A percentile compares a stretch with the other conserved stretches of the same genome.
phyloP scores from a whole-genome alignment of 1,284 basidiomycete genomes.

The Melampsora americana region DNA sequence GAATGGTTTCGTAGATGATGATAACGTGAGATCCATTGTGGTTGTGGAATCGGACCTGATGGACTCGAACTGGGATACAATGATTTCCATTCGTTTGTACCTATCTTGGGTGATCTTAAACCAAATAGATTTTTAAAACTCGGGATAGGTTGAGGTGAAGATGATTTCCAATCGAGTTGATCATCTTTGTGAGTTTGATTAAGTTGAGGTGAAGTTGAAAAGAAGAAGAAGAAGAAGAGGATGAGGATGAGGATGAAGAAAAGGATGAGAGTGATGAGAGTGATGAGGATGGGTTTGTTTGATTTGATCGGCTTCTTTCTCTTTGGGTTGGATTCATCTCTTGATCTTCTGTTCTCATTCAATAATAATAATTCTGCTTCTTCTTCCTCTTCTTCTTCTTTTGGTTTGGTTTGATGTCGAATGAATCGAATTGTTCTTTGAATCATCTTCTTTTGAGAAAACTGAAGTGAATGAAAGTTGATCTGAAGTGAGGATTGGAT shows the following conservation, averaged over 20 bases:
- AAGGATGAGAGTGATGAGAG: neutral
- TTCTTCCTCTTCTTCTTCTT: neutral
- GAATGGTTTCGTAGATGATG: neutral
- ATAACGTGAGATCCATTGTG: constrained; percentile 26
- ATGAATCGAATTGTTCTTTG: too few relatives aligned
- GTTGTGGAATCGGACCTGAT: constrained; percentile 18
- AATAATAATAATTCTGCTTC: neutral
- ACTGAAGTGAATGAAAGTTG: too few relatives aligned
- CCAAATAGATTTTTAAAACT: neutral
- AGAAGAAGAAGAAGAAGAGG: constrained; percentile 12
- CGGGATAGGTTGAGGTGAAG: neutral
- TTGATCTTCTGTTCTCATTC: too few relatives aligned
- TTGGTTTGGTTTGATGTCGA: neutral
- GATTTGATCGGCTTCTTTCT: neutral
- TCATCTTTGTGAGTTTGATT: too few relatives aligned
- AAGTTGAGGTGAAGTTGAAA: too few relatives aligned
- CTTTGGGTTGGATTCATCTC: too few relatives aligned
- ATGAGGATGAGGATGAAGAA: constrained; percentile 10
- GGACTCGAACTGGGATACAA: constrained; percentile 22
- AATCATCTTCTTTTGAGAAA: too few relatives aligned
- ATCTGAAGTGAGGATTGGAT: too few relatives aligned
- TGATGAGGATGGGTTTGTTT: neutral
- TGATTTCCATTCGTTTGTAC: constrained; percentile 27
- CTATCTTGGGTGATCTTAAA: constrained; percentile 14
- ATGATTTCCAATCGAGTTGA: neutral